Base-by-base conservation (phyloP, 169 alveolate genomes). In the Gregarina niphandrodes region DNA sequence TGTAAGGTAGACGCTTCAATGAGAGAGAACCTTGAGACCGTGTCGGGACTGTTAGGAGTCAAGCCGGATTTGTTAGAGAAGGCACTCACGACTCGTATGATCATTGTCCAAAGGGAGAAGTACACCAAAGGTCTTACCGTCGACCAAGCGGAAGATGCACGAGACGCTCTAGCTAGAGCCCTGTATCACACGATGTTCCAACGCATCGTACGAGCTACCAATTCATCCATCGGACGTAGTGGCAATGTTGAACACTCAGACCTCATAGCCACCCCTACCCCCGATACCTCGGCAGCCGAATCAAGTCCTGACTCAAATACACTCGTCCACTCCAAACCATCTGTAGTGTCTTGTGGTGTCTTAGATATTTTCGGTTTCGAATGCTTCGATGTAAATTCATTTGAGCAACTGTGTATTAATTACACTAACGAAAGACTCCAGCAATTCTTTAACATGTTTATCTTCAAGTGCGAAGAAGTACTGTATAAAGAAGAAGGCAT, bases 361-460 rank as follows among this genome's bases (percentile, higher is more conserved):
- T 64, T 86, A 41, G 98, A 90, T 50, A 90, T 90, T 21, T 90
- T 84, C 51, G 98, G 98, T 9, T 90, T 90, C 51, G 98, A 91
- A 73, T 87, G 89, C 12, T 91, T 91, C 64, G 74, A 81, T 37
- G 31, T 55, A 21, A 90, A 90, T 66, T 64, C 74, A 19, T 54
- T 64, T 12, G 96, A 87, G 64, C 94, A 90, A 68, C 68, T 91
- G 21, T 87, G 93, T 57, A 91, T 91, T 31, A 91, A 91, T 73
- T 85, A 77, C 58, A 90, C 98, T 15, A 91, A 91, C 60, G 98
- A 91, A 61, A 74, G 85, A 35, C 67, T 77, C 48, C 84, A 77
- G 67, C 75, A 71, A 42, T 77, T 70, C 64, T 90, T 61, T 79
- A 88, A 76, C 77, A 82, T 64, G 36, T 86, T 84, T 59, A 85